Conservation (phyloP, 345 rosid species). For the Trapa incisa region DNA sequence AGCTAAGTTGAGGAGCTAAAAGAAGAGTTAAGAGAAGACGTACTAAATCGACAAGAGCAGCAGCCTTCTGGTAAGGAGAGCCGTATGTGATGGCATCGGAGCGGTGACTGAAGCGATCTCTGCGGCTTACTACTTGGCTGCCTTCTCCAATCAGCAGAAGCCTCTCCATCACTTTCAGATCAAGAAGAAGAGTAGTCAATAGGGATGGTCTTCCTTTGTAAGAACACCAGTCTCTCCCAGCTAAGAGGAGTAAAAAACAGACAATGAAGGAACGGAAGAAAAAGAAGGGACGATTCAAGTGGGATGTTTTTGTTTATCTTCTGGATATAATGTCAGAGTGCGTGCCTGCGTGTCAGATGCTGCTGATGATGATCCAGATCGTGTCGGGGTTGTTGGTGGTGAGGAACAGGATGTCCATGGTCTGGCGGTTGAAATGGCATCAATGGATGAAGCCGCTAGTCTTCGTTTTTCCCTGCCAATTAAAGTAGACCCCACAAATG, state of each 20-base stretch:
- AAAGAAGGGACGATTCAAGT: background rate
- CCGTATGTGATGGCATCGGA: conserved; percentile 73
- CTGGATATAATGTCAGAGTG: background rate
- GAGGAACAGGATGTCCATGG: too few relatives aligned
- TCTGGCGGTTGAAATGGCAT: background rate
- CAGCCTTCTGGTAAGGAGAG: conserved; percentile 75
- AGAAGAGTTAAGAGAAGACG: background rate
- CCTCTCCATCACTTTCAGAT: conserved; percentile 7
- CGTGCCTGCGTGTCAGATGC: background rate
- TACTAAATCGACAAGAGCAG: conserved; percentile 97
- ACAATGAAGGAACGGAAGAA: background rate
- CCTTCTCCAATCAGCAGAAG: conserved; percentile 40
- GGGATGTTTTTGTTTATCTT: background rate
- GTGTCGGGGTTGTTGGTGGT: too few relatives aligned
- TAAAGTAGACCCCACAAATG: background rate
- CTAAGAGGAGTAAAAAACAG: background rate
- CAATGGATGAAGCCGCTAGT: background rate
- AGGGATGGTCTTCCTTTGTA: background rate
- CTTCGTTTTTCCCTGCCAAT: too few relatives aligned
- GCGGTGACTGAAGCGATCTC: conserved; percentile 25
- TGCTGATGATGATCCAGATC: background rate
- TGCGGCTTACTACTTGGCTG: conserved; percentile 15
- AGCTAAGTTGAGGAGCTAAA: background rate
- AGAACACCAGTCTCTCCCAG: background rate
- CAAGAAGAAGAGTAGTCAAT: background rate